Conservation (phyloP, 73 alveolate genomes). For the Paramecium biaurelia region DNA sequence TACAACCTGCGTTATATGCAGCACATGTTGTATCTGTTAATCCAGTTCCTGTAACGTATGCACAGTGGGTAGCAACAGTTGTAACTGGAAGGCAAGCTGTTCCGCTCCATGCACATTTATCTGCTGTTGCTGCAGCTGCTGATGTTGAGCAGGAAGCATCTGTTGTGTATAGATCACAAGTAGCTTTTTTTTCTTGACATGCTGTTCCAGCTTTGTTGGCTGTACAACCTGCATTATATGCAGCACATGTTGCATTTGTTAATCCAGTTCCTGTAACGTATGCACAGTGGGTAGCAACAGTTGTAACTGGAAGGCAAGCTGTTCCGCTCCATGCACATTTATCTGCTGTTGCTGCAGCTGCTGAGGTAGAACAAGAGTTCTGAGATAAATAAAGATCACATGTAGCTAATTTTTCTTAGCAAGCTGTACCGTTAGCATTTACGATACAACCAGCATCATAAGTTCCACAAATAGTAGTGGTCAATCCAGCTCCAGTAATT, state of each 20-base stretch:
- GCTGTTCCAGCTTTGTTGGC: not conserved
- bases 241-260: not conserved
- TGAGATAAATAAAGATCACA: not conserved
- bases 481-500: not conserved
- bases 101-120: not conserved
- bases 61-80: not conserved
- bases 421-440: not conserved
- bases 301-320: not conserved
- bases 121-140: not conserved
- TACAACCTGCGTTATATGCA: not conserved
- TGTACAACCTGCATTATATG: not conserved
- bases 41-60: not conserved
- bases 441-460: not conserved
- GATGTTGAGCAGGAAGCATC: not conserved
- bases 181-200: not conserved
- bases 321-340: not conserved
- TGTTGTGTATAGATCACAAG: not conserved
- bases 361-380: not conserved
- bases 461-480: not conserved
- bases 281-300: not conserved
- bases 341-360: not conserved
- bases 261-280: not conserved
- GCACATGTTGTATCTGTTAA: not conserved
- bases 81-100: not conserved
- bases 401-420: not conserved